Conservation (phyloP, 2,329 filamentous ascomycete genomes). For the Bipolaris sorokiniana region DNA sequence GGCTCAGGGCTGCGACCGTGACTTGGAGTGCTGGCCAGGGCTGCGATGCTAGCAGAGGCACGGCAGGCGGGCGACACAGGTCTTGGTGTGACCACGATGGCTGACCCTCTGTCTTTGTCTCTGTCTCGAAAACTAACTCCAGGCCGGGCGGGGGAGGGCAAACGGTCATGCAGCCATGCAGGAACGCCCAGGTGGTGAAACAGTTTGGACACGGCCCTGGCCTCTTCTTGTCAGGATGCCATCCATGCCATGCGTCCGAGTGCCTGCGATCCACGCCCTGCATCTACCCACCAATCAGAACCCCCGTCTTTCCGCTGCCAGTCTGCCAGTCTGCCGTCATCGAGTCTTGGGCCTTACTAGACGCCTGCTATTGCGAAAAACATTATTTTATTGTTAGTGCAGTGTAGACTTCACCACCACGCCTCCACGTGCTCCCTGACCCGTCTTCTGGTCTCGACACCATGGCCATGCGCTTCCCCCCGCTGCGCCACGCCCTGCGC, state of each 20-base stretch:
- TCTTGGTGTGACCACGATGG: too few relatives aligned
- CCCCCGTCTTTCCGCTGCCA: conserved; percentile 22
- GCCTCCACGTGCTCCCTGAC: not conserved
- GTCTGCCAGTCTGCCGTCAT: conserved; percentile 3
- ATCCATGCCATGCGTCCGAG: not conserved
- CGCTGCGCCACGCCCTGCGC: conserved; percentile 40
- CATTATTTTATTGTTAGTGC: too few relatives aligned
- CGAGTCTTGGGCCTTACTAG: too few relatives aligned
- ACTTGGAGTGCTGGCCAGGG: conserved; percentile 2
- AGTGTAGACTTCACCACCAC: too few relatives aligned
- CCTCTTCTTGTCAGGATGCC: not conserved
- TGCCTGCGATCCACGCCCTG: not conserved
- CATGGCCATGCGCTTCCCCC: conserved; percentile 35
- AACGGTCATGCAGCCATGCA: conserved; percentile 1
- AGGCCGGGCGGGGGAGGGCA: not conserved
- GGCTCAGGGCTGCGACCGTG: conserved; percentile 15
- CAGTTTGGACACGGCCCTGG: not conserved
- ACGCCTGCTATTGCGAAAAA: too few relatives aligned
- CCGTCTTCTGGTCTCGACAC: not conserved
- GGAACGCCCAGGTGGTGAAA: conserved; percentile 15
- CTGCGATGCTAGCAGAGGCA: not conserved
- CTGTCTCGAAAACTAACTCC: not conserved
- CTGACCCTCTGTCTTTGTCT: not conserved
- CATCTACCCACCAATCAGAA: conserved; percentile 21
- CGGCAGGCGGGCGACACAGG: not conserved